Percentiles rank a stretch among this genome's conserved stretches.
Conservation (phyloP, 2,329 filamentous ascomycete species). For the Talaromyces sp. region DNA sequence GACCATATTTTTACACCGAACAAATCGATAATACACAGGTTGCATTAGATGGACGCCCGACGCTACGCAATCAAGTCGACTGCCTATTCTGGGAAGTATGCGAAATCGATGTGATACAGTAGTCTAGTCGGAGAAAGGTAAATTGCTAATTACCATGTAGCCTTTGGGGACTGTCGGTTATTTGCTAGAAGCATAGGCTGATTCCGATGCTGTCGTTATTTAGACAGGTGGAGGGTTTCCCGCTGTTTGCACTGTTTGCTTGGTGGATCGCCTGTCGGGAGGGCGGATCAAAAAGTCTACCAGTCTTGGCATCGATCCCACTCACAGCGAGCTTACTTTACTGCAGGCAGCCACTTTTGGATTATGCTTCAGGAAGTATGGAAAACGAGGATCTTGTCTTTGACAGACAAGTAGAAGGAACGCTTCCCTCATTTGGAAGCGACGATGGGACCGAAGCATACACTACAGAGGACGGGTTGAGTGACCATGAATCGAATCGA, state of each 20-base stretch:
- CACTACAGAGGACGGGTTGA: not conserved
- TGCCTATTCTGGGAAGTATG: not conserved
- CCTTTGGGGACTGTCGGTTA: not conserved
- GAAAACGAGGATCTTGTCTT: not conserved
- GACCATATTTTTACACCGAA: too few relatives aligned
- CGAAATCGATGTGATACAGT: not conserved
- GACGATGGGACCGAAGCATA: not conserved
- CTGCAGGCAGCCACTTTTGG: not conserved
- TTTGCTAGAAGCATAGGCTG: too few relatives aligned
- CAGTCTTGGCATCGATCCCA: not conserved
- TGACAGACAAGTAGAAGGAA: not conserved
- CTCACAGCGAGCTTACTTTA: not conserved
- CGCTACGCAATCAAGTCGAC: not conserved
- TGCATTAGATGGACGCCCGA: not conserved
- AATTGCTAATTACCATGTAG: not conserved
- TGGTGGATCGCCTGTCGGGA: not conserved
- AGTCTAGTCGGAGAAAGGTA: not conserved
- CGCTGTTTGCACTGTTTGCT: not conserved
- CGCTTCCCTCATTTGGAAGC: not conserved
- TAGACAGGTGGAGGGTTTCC: too few relatives aligned
- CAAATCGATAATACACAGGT: too few relatives aligned
- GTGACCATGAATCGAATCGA: not conserved
- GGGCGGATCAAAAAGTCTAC: not conserved
- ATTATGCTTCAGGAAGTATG: not conserved
- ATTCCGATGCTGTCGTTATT: too few relatives aligned